phyloP scores from a whole-genome alignment of 805 yeast genomes.

The Starmerella riodocensis region DNA sequence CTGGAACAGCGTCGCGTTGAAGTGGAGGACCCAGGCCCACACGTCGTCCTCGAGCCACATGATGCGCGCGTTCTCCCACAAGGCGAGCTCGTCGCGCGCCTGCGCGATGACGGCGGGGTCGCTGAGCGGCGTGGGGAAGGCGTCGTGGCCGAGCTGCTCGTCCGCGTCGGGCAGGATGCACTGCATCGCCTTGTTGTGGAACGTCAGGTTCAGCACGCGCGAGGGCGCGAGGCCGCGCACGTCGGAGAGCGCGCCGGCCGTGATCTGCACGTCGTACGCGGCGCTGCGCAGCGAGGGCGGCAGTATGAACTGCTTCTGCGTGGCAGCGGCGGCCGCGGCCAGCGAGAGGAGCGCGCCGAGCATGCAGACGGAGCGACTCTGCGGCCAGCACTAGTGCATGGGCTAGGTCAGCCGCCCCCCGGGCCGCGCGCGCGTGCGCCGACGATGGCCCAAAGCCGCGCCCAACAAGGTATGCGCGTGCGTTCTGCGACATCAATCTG shows the following conservation, averaged over 20 bases:
- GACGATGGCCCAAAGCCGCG: too few species aligned
- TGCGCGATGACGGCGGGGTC: background rate
- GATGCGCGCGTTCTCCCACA: background rate
- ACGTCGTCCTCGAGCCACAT: constrained; percentile 8
- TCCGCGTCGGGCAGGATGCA: constrained; percentile 2
- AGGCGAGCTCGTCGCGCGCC: constrained; percentile 1
- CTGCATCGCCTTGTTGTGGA: background rate
- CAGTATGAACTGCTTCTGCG: constrained; percentile 7
- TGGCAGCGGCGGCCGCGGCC: constrained; percentile 1
- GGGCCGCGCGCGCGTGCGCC: too few species aligned
- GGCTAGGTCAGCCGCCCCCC: too few species aligned
- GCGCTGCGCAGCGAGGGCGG: constrained; percentile 6
- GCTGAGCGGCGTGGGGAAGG: background rate
- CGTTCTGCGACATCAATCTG: too few species aligned
- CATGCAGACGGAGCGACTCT: too few species aligned
- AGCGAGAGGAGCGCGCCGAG: too few species aligned
- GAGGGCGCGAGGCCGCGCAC: background rate
- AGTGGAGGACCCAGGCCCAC: constrained; percentile 15
- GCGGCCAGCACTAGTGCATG: too few species aligned
- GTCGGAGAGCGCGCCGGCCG: background rate
- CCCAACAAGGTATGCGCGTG: too few species aligned
- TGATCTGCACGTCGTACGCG: constrained; percentile 1
- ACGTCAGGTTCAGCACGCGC: background rate
- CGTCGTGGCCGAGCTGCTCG: background rate
- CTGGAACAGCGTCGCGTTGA: constrained; percentile 8